phyloP scores from a whole-genome alignment of 352 stramenopile genomes.

The Pythium vanterpoolii region DNA sequence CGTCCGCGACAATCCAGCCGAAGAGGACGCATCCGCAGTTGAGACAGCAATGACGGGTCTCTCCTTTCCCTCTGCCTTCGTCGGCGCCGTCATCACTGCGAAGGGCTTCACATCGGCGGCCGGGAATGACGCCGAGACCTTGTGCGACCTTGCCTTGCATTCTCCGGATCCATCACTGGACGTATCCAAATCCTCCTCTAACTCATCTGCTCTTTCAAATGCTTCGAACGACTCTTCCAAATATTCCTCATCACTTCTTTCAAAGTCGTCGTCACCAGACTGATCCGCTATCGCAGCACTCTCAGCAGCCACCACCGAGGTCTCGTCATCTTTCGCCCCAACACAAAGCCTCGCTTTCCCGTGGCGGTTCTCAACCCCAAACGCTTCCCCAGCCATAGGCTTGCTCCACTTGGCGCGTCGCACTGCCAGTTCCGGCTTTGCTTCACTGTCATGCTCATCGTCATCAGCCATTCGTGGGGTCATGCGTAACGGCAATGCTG shows the following conservation, averaged over 20 bases:
- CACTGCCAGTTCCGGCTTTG: constrained; percentile 2
- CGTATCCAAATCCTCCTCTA: neutral
- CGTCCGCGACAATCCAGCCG: constrained; percentile 34
- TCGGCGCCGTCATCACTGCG: neutral
- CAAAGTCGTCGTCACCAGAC: constrained; percentile 16
- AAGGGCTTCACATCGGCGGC: neutral
- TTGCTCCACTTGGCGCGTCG: constrained; percentile 53
- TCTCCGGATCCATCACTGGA: neutral
- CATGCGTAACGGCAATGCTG: constrained; percentile 26
- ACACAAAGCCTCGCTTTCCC: constrained; percentile 14
- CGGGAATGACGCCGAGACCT: neutral
- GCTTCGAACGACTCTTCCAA: constrained; percentile 84
- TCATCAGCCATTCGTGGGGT: constrained; percentile 4
- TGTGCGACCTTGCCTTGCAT: neutral
- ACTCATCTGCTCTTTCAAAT: constrained; percentile 48
- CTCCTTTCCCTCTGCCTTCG: constrained; percentile 11
- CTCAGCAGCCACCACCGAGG: neutral
- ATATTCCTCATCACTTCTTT: constrained; percentile 62
- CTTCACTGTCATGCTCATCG: neutral
- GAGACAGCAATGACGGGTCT: neutral
- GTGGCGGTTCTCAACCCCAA: constrained; percentile 19
- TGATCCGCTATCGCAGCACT: neutral
- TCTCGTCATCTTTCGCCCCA: constrained; percentile 9
- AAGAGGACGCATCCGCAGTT: constrained; percentile 7
- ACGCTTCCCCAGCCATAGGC: constrained; percentile 5